These are phyloP conservation scores for Anisodus tanguticus DNA, from an alignment of 257 asterid species.

Conservation along the genomic window DNA sequence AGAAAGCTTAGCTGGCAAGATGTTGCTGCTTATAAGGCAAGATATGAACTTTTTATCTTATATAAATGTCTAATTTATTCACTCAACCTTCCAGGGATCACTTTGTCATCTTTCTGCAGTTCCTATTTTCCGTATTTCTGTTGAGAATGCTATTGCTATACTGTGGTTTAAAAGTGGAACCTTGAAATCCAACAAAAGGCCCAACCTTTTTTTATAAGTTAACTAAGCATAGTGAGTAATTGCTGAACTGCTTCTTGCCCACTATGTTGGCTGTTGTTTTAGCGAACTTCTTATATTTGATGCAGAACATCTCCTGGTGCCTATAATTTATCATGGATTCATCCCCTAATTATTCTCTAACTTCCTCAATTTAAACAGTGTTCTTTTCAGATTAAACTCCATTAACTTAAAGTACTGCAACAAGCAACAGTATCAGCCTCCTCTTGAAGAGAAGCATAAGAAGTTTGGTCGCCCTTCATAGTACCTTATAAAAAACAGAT, in stretches of 20 bases:
- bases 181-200: background rate
- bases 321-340: background rate
- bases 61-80: background rate
- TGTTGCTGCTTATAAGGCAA: constrained; percentile 84
- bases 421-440: background rate
- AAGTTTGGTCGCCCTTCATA: no score
- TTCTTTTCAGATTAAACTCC: background rate
- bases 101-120: background rate
- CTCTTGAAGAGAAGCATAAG: background rate
- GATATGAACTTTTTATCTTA: background rate
- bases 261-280: background rate
- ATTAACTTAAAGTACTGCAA: background rate
- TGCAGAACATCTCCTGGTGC: background rate
- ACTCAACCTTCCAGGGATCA: background rate
- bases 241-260: background rate
- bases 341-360: background rate
- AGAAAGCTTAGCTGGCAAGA: constrained; percentile 92
- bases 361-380: background rate
- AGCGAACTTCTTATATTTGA: background rate
- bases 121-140: background rate
- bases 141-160: background rate
- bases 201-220: background rate
- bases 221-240: background rate
- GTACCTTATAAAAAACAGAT: background rate
- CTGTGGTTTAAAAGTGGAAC: background rate